Evolutionary conservation across 139 green algal genomes (phyloP).

Genomic region (Ettlia oleoabundans): DNA sequence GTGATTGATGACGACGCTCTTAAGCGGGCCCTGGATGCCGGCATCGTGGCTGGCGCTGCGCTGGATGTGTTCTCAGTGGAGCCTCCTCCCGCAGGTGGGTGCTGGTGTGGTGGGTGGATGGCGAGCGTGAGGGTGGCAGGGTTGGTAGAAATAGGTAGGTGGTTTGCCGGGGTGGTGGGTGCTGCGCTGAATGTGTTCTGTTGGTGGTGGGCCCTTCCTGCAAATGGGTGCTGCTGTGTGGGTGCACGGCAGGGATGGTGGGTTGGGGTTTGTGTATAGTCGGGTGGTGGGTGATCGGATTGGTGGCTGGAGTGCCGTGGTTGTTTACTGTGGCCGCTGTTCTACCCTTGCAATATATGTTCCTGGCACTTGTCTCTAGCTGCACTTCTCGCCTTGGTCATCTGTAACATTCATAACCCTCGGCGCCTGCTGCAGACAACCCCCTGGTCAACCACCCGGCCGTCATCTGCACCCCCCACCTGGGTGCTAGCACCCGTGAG

Average conservation of each 20-base stretch:
- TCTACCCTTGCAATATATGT: too few relatives aligned
- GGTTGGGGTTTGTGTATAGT: too few relatives aligned
- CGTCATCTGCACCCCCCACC: conserved; percentile 94
- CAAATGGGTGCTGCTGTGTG: too few relatives aligned
- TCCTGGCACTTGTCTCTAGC: too few relatives aligned
- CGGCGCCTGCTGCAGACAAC: conserved; percentile 52
- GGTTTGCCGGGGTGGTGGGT: too few relatives aligned
- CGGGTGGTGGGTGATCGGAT: too few relatives aligned
- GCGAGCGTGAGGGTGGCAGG: background rate
- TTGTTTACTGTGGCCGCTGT: too few relatives aligned
- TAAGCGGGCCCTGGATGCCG: conserved; percentile 79
- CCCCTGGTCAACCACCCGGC: conserved; percentile 80
- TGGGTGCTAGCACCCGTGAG: conserved; percentile 91
- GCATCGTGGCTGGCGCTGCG: conserved; percentile 68
- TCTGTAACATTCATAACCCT: background rate
- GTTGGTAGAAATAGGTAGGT: too few relatives aligned
- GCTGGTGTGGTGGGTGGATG: background rate
- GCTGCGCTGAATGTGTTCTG: too few relatives aligned
- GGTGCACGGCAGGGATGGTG: too few relatives aligned
- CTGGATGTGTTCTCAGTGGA: conserved; percentile 94
- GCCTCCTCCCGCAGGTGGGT: conserved; percentile 62
- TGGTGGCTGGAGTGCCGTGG: too few relatives aligned
- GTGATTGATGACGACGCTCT: conserved; percentile 94
- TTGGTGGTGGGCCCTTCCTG: too few relatives aligned
- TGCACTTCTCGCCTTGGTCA: background rate